A percentile compares a stretch with the other conserved stretches of the same genome.
phyloP scores from a whole-genome alignment of 129 eudicot species.

The Flaveria bidentis region DNA sequence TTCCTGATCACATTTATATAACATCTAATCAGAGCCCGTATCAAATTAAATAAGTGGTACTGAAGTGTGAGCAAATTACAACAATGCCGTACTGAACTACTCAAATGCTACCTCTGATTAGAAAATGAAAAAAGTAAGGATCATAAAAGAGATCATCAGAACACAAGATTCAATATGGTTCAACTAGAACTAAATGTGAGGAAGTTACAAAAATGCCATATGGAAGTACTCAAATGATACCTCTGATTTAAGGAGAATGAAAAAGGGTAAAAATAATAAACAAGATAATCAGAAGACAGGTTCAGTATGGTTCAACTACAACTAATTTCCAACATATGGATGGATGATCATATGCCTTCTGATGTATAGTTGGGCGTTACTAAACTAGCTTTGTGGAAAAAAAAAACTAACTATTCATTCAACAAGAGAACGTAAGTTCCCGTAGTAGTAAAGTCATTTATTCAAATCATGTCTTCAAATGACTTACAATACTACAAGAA shows the following conservation, averaged over 20 bases:
- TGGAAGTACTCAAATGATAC: conserved; percentile 1
- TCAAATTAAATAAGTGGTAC: conserved; percentile 2
- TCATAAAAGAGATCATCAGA: conserved; percentile 10
- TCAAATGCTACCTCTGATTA: conserved; percentile 5
- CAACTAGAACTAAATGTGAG: conserved; percentile 20
- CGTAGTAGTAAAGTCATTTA: background rate
- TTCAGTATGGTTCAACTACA: conserved; percentile 7
- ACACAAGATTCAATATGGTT: background rate
- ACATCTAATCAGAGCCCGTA: conserved; percentile 21
- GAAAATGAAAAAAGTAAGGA: background rate
- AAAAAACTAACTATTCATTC: background rate
- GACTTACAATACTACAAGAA: conserved; percentile 11
- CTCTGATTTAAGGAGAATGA: conserved; percentile 2
- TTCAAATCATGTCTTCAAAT: background rate
- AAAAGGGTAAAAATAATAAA: background rate
- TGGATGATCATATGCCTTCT: conserved; percentile 21
- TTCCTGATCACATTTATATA: conserved; percentile 51
- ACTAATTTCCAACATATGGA: background rate
- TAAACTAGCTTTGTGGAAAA: conserved; percentile 4
- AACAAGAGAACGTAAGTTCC: background rate
- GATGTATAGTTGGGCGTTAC: conserved; percentile 1
- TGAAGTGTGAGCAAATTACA: conserved; percentile 13
- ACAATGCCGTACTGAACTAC: conserved; percentile 8
- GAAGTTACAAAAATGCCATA: conserved; percentile 5
- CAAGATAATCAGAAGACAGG: conserved; percentile 6